Evolutionary conservation across 129 eudicot genomes (phyloP).

Genomic region (Flaveria brownii): DNA sequence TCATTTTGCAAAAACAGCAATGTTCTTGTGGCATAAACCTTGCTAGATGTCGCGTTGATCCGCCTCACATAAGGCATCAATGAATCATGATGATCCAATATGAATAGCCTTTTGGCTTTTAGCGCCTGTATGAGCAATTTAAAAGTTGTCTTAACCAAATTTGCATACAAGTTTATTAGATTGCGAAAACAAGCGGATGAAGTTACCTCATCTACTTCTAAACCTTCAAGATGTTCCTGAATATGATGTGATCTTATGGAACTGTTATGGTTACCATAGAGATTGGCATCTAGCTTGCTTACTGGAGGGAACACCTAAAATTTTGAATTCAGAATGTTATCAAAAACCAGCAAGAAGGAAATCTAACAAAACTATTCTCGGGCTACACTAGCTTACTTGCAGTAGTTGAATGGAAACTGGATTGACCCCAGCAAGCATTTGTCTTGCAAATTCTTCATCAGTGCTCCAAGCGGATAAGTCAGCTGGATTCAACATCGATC

Average conservation of each 20-base stretch:
- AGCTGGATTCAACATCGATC: slow-evolving; percentile 28
- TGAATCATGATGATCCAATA: slow-evolving; percentile 52
- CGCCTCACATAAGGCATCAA: slow-evolving; percentile 44
- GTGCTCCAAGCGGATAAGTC: slow-evolving; percentile 57
- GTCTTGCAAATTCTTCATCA: slow-evolving; percentile 68
- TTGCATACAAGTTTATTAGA: neutral
- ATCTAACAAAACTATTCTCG: neutral
- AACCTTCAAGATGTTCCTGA: slow-evolving; percentile 38
- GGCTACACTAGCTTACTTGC: slow-evolving; percentile 29
- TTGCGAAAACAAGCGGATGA: too few species aligned
- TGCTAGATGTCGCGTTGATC: slow-evolving; percentile 41
- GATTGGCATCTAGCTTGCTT: slow-evolving; percentile 46
- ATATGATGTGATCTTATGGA: slow-evolving; percentile 43
- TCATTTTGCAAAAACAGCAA: slow-evolving; percentile 38
- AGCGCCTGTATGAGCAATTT: slow-evolving; percentile 33
- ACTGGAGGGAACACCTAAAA: slow-evolving; percentile 58
- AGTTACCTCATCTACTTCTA: slow-evolving; percentile 44
- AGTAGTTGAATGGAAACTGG: slow-evolving; percentile 53
- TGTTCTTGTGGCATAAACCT: slow-evolving; percentile 55
- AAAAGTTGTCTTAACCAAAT: neutral
- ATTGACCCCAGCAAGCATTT: slow-evolving; percentile 63
- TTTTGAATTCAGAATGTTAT: neutral
- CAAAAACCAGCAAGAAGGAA: neutral
- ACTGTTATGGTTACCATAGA: slow-evolving; percentile 52
- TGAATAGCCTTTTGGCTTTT: slow-evolving; percentile 38